phyloP scores from a whole-genome alignment of 768 basidiomycete genomes.

The Gymnopilus dilepis region DNA sequence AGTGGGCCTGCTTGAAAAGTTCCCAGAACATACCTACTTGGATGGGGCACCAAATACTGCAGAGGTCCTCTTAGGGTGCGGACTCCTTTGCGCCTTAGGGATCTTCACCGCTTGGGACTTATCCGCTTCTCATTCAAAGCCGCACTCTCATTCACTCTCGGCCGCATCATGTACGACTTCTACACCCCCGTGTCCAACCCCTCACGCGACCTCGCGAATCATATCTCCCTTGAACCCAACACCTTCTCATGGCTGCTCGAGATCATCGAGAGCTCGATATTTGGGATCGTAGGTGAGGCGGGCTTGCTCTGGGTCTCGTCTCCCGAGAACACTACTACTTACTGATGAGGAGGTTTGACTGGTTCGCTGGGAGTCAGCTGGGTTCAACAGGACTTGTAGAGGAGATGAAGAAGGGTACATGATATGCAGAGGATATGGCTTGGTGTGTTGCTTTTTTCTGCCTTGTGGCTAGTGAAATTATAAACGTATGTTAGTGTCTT shows the following conservation, averaged over 20 bases:
- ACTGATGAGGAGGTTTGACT: constrained; percentile 55
- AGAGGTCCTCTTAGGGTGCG: constrained; percentile 43
- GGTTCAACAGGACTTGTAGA: too few relatives aligned
- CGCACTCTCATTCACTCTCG: constrained; percentile 34
- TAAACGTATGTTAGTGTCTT: too few relatives aligned
- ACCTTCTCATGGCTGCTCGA: constrained; percentile 44
- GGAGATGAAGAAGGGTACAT: too few relatives aligned
- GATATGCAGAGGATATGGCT: too few relatives aligned
- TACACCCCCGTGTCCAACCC: constrained; percentile 53
- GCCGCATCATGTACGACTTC: constrained; percentile 53
- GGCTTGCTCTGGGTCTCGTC: constrained; percentile 54
- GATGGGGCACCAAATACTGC: constrained; percentile 55
- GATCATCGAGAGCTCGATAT: constrained; percentile 52
- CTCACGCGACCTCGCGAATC: constrained; percentile 39
- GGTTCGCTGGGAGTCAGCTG: constrained; percentile 51
- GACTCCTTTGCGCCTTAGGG: constrained; percentile 18
- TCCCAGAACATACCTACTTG: constrained; percentile 50
- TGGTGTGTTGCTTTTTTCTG: too few relatives aligned
- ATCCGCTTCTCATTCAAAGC: constrained; percentile 25
- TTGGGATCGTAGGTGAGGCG: constrained; percentile 55
- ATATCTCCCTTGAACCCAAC: constrained; percentile 35
- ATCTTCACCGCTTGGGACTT: constrained; percentile 19
- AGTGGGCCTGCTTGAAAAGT: constrained; percentile 51
- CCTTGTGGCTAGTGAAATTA: too few relatives aligned
- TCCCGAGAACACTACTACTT: constrained; percentile 43